These are phyloP conservation scores for Spizellomyces sp. DNA, from an alignment of 192 early-diverging fungal genomes.

Conservation along the genomic window DNA sequence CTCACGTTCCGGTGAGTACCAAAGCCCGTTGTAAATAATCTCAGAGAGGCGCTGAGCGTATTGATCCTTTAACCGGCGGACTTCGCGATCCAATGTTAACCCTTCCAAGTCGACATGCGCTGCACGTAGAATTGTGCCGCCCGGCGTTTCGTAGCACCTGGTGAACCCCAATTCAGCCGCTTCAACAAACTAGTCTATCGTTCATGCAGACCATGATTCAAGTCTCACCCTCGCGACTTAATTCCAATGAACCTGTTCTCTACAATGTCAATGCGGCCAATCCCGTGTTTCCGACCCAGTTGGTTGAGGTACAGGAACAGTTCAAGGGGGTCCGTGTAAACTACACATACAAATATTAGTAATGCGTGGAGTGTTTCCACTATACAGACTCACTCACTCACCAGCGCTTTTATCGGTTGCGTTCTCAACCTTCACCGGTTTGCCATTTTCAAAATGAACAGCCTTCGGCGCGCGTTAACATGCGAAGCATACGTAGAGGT, in stretches of 20 bases:
- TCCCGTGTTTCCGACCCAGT: conserved; percentile 93
- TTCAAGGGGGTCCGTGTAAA: conserved; percentile 69
- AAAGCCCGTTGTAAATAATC: conserved; percentile 97
- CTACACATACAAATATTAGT: conserved; percentile 2
- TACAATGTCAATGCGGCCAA: conserved; percentile 99
- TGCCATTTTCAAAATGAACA: conserved; percentile 87
- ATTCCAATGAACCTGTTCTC: conserved; percentile 99
- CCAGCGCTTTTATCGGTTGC: conserved; percentile 63
- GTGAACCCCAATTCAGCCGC: background rate
- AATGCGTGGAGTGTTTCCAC: background rate
- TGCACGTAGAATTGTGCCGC: conserved; percentile 91
- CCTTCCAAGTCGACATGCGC: conserved; percentile 97
- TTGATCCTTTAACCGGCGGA: conserved; percentile 85
- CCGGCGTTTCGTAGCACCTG: conserved; percentile 98
- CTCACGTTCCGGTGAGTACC: conserved; percentile 95
- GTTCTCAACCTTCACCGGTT: conserved; percentile 89
- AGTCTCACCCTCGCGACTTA: conserved; percentile 86
- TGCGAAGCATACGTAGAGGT: background rate
- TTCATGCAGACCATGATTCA: background rate
- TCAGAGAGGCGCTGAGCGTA: conserved; percentile 56
- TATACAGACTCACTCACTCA: background rate
- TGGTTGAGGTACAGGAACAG: conserved; percentile 97
- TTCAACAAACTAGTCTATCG: background rate
- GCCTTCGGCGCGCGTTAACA: conserved; percentile 31
- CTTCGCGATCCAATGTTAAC: conserved; percentile 91